These are phyloP conservation scores for Botrytis paeoniae DNA, from an alignment of 2,329 filamentous ascomycete species.

Conservation along the genomic window DNA sequence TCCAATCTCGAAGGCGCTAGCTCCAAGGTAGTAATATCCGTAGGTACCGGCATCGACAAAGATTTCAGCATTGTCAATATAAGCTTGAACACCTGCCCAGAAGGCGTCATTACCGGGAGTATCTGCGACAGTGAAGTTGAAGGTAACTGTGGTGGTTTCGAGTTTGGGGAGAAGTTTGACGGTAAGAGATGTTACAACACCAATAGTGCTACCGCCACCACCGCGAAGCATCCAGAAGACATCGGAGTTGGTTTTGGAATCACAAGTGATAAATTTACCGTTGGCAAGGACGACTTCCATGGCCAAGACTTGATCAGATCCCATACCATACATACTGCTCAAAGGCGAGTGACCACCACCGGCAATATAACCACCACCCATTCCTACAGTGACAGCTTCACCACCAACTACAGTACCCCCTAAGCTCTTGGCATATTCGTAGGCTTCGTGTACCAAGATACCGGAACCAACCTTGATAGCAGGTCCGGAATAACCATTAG, in stretches of 20 bases:
- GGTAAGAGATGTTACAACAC: constrained; percentile 57
- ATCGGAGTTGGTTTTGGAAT: constrained; percentile 25
- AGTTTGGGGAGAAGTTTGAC: constrained; percentile 47
- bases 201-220: constrained; percentile 48
- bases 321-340: constrained; percentile 53
- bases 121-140: constrained; percentile 48
- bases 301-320: constrained; percentile 49
- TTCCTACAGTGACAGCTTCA: constrained; percentile 41
- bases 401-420: constrained; percentile 49
- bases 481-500: constrained; percentile 37
- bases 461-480: constrained; percentile 43
- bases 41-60: constrained; percentile 39
- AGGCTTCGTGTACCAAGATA: constrained; percentile 46
- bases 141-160: constrained; percentile 40
- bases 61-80: constrained; percentile 45
- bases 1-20: constrained; percentile 34
- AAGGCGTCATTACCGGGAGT: constrained; percentile 46
- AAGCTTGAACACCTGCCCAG: constrained; percentile 52
- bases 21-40: constrained; percentile 37
- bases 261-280: constrained; percentile 29
- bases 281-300: constrained; percentile 30
- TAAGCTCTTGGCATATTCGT: constrained; percentile 42
- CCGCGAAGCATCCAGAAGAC: constrained; percentile 33
- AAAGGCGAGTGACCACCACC: constrained; percentile 60
- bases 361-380: constrained; percentile 50